Conservation (phyloP, 148 eudicot genomes). For the Persicaria maculosa region DNA sequence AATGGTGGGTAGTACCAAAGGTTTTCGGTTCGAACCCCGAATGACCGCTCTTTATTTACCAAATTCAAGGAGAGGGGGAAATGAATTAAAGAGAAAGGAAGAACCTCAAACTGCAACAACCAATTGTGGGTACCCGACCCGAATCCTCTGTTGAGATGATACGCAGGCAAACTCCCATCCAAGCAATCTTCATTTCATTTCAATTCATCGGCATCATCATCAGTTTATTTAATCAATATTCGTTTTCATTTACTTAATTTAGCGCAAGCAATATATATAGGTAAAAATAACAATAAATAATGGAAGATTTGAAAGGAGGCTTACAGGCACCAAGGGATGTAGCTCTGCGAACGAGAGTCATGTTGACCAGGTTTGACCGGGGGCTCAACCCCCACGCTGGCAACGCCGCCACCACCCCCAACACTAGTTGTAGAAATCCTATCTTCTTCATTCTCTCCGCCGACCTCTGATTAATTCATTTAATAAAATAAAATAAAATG, state of each 20-base stretch:
- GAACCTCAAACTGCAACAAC: constrained; percentile 96
- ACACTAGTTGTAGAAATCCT: not conserved
- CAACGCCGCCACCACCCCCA: not conserved
- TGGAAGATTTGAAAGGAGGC: constrained; percentile 3
- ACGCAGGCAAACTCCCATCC: constrained; percentile 96
- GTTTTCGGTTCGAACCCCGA: too few relatives aligned
- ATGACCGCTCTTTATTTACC: too few relatives aligned
- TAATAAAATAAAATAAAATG: not conserved
- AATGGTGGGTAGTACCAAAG: too few relatives aligned
- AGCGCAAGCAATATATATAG: not conserved
- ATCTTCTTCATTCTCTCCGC: not conserved
- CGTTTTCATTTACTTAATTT: too few relatives aligned
- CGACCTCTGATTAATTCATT: not conserved
- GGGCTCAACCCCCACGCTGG: not conserved
- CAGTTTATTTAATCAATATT: too few relatives aligned
- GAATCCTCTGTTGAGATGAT: constrained; percentile 72
- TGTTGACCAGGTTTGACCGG: constrained; percentile 33
- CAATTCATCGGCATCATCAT: not conserved
- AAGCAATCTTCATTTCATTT: constrained; percentile 58
- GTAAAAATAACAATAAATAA: not conserved
- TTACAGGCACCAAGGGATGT: constrained; percentile 63
- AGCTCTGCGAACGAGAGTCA: constrained; percentile 60
- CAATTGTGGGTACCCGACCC: constrained; percentile 80
- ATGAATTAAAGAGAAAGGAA: not conserved
- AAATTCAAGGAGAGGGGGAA: too few relatives aligned